Evolutionary conservation across 176 grass and related monocot genomes (phyloP).

Genomic region (Hsuehochloa calcarea): DNA sequence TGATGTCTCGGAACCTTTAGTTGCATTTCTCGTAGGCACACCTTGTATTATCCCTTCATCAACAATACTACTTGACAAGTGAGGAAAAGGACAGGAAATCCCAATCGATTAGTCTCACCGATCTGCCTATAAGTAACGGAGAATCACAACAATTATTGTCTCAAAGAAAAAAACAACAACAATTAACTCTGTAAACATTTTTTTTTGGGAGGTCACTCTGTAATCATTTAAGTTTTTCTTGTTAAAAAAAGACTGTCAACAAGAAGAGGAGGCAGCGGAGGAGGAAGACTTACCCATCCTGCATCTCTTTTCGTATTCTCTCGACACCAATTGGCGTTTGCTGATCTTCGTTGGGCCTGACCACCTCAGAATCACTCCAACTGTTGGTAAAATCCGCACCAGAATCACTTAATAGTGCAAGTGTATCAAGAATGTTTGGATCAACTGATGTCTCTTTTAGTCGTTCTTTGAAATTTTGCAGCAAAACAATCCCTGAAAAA

Average conservation of each 20-base stretch:
- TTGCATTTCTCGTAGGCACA: too few species aligned
- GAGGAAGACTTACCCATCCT: conserved; percentile 39
- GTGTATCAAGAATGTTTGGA: conserved; percentile 35
- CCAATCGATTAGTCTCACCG: background rate
- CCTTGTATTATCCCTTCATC: background rate
- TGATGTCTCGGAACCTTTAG: too few species aligned
- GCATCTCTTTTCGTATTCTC: conserved; percentile 29
- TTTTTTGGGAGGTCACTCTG: too few species aligned
- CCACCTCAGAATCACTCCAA: background rate
- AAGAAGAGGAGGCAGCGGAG: background rate
- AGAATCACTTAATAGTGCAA: conserved; percentile 36
- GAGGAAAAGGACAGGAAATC: background rate
- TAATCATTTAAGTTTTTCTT: too few species aligned
- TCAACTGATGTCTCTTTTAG: conserved; percentile 14
- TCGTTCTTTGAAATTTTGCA: conserved; percentile 49
- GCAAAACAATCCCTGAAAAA: conserved; percentile 54
- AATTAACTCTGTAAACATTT: background rate
- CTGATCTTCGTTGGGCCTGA: background rate
- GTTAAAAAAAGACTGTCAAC: background rate
- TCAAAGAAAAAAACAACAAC: too few species aligned
- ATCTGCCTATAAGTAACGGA: background rate
- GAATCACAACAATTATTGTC: background rate
- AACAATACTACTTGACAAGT: background rate
- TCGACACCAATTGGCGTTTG: background rate
- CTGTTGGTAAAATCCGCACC: background rate